Conservation (phyloP, 208 protist genomes). For the Trypanosoma lewisi region DNA sequence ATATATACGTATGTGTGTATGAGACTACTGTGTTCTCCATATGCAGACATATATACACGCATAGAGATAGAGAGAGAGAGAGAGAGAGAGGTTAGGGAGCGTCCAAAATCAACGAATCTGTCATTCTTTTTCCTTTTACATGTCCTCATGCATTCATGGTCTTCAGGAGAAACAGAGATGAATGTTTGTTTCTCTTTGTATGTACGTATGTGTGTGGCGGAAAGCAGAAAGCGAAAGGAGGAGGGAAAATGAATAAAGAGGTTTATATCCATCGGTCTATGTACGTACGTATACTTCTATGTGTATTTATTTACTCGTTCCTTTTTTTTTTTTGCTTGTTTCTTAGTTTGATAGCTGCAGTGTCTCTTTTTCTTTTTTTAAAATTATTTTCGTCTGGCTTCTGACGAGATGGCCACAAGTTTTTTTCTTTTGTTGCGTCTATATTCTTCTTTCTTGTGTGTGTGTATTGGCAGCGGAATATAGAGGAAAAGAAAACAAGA, state of each 20-base stretch:
- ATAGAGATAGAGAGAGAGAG: neutral
- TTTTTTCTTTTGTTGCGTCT: neutral
- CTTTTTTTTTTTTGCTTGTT: neutral
- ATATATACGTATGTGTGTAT: slow-evolving; percentile 4
- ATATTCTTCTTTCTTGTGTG: neutral
- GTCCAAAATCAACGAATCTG: neutral
- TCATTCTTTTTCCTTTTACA: too few relatives aligned
- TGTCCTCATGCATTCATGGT: too few relatives aligned
- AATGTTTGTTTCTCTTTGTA: neutral
- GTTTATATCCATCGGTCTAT: neutral
- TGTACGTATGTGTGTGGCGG: neutral
- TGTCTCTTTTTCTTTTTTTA: slow-evolving; percentile 5
- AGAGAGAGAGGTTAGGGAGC: neutral
- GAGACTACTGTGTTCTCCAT: too few relatives aligned
- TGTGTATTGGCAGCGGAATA: too few relatives aligned
- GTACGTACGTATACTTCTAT: neutral
- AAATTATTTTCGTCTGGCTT: neutral
- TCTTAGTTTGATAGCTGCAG: neutral
- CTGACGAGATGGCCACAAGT: too few relatives aligned
- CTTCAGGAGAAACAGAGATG: too few relatives aligned
- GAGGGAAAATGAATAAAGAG: neutral
- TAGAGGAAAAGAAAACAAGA: neutral
- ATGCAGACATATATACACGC: neutral
- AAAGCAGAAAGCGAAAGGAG: neutral
- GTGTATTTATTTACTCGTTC: neutral